Evolutionary conservation across 139 green algal species (phyloP).

Genomic region (Axilococcus clingmanii): DNA sequence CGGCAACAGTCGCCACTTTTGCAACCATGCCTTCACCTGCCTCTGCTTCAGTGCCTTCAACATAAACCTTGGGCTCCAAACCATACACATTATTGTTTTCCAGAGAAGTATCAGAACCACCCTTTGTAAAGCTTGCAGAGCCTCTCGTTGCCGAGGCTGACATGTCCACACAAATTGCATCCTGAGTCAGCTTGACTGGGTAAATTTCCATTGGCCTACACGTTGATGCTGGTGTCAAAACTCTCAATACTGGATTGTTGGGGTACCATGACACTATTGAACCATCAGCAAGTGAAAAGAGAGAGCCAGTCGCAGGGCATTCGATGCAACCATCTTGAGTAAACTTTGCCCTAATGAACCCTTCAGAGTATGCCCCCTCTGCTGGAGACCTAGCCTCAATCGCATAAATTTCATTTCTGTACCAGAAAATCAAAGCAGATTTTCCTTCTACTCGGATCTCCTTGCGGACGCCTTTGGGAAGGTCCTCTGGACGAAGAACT

Average conservation of each 20-base stretch:
- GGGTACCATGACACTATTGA: conserved; percentile 89
- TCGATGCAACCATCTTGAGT: conserved; percentile 91
- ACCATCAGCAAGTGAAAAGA: conserved; percentile 89
- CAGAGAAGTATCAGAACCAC: conserved; percentile 66
- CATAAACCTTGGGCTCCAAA: conserved; percentile 76
- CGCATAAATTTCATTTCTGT: conserved; percentile 85
- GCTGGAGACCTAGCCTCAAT: conserved; percentile 87
- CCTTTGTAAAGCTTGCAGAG: conserved; percentile 14
- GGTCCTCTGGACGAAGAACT: conserved; percentile 64
- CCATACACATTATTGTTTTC: conserved; percentile 94
- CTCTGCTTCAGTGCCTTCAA: conserved; percentile 46
- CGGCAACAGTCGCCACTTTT: conserved; percentile 10
- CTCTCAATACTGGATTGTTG: conserved; percentile 75
- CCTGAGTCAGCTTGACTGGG: conserved; percentile 64
- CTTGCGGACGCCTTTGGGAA: conserved; percentile 80
- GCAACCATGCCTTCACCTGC: conserved; percentile 18
- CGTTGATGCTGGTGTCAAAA: conserved; percentile 66
- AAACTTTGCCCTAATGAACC: conserved; percentile 89
- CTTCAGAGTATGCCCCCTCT: conserved; percentile 92
- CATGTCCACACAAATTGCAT: conserved; percentile 66
- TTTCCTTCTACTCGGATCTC: conserved; percentile 71
- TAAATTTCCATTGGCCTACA: conserved; percentile 63
- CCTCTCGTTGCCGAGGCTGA: conserved; percentile 2
- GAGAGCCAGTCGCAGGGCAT: conserved; percentile 76
- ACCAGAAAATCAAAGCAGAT: conserved; percentile 94